These are phyloP conservation scores for Phyllosticta citriasiana DNA, from an alignment of 2,329 filamentous ascomycete genomes.

Conservation along the genomic window DNA sequence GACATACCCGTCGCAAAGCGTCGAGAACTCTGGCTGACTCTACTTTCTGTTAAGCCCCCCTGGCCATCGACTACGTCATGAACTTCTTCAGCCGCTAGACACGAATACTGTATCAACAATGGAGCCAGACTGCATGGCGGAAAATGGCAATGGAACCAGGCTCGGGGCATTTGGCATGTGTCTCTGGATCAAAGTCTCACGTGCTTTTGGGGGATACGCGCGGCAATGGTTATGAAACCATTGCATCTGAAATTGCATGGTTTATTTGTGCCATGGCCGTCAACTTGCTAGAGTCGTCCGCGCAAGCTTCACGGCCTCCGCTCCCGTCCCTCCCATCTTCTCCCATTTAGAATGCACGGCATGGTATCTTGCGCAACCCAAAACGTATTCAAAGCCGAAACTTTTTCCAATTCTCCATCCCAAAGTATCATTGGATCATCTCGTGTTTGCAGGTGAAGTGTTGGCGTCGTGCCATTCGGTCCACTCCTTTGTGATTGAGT, in stretches of 20 bases:
- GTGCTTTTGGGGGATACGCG: background rate
- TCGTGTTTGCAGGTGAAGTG: constrained; percentile 1
- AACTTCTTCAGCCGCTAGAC: constrained; percentile 1
- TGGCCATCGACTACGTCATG: constrained; percentile 42
- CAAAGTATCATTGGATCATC: background rate
- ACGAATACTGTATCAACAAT: background rate
- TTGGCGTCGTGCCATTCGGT: constrained; percentile 39
- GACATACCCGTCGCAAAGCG: constrained; percentile 21
- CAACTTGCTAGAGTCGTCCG: background rate
- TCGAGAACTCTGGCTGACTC: background rate
- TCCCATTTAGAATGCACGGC: constrained; percentile 6
- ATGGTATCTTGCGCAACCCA: constrained; percentile 6
- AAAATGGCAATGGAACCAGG: background rate
- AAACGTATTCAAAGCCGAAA: constrained; percentile 2
- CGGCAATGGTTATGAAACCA: background rate
- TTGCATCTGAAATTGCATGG: background rate
- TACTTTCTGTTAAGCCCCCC: constrained; percentile 35
- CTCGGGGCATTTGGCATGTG: background rate
- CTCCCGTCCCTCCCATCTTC: background rate
- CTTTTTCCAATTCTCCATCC: background rate
- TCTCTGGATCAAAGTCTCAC: background rate
- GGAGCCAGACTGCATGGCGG: background rate
- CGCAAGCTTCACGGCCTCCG: background rate
- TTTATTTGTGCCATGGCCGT: background rate
- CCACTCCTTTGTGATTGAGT: constrained; percentile 49